phyloP scores from a whole-genome alignment of 768 basidiomycete genomes.

The Lactarius hatsudake region DNA sequence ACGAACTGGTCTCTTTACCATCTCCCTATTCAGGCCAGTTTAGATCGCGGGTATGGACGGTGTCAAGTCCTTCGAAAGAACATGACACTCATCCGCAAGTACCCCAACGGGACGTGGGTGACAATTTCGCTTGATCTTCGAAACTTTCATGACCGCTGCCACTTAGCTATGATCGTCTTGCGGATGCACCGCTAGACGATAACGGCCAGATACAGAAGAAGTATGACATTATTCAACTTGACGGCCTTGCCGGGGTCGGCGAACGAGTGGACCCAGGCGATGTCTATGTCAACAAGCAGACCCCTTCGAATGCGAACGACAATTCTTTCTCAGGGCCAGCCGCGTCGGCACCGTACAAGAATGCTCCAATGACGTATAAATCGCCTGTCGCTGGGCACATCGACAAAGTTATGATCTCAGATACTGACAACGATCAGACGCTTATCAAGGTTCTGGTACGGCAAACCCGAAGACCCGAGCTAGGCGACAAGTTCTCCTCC shows the following conservation, averaged over 20 bases:
- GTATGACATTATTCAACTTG: constrained; percentile 87
- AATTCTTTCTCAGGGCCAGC: constrained; percentile 84
- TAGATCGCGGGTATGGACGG: constrained; percentile 95
- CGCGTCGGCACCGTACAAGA: constrained; percentile 83
- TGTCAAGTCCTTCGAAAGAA: constrained; percentile 98
- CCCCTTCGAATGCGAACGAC: constrained; percentile 91
- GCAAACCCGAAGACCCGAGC: constrained; percentile 92
- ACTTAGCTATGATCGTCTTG: constrained; percentile 83
- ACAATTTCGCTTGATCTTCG: background rate
- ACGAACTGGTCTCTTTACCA: background rate
- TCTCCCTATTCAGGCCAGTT: constrained; percentile 60
- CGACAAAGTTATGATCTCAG: constrained; percentile 97
- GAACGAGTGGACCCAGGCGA: constrained; percentile 91
- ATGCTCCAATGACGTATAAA: constrained; percentile 90
- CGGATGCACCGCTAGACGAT: constrained; percentile 86
- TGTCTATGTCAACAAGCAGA: constrained; percentile 96
- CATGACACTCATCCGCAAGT: constrained; percentile 88
- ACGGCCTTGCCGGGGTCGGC: constrained; percentile 93
- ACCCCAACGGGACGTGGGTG: constrained; percentile 94
- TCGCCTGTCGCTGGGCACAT: constrained; percentile 90
- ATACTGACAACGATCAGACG: constrained; percentile 94
- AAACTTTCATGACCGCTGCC: background rate
- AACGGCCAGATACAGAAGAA: constrained; percentile 76
- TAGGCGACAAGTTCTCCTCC: constrained; percentile 98
- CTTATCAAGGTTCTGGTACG: constrained; percentile 96